Evolutionary conservation across 352 stramenopile genomes (phyloP).

Genomic region (Phytophthora lateralis): DNA sequence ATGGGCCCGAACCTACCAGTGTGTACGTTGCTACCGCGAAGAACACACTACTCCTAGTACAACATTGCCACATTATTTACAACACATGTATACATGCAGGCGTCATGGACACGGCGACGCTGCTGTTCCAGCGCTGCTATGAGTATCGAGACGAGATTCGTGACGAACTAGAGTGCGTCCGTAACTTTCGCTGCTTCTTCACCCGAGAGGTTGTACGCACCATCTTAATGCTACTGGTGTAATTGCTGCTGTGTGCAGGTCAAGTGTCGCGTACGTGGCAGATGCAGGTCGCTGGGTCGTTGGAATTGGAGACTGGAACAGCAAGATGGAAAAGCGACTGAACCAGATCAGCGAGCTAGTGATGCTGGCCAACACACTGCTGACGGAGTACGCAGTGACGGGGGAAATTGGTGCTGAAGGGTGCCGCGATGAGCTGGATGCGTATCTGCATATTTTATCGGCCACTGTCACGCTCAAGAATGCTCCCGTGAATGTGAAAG

Average conservation of each 20-base stretch:
- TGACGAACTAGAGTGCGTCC: slow-evolving; percentile 77
- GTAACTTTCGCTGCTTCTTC: neutral
- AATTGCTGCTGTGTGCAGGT: slow-evolving; percentile 38
- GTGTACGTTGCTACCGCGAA: slow-evolving; percentile 30
- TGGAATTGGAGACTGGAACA: slow-evolving; percentile 86
- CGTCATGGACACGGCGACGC: slow-evolving; percentile 53
- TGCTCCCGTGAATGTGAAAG: slow-evolving; percentile 23
- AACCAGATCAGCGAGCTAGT: slow-evolving; percentile 86
- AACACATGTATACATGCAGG: slow-evolving; percentile 25
- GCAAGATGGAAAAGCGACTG: slow-evolving; percentile 86
- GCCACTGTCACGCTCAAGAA: slow-evolving; percentile 72
- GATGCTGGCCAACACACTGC: slow-evolving; percentile 71
- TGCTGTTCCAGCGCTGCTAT: slow-evolving; percentile 78
- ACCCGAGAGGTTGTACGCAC: neutral
- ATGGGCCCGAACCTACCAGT: slow-evolving; percentile 61
- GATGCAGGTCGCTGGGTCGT: slow-evolving; percentile 85
- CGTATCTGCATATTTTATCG: slow-evolving; percentile 68
- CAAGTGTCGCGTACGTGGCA: slow-evolving; percentile 69
- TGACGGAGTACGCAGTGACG: slow-evolving; percentile 76
- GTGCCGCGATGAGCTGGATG: slow-evolving; percentile 62
- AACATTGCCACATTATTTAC: neutral
- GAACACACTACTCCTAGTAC: neutral
- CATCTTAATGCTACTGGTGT: neutral
- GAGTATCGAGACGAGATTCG: slow-evolving; percentile 86
- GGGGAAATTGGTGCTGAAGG: slow-evolving; percentile 59